A percentile compares a stretch with the other conserved stretches of the same genome.
Evolutionary conservation across 208 protist species (phyloP).

Genomic region (Trypanosoma rangeli): DNA sequence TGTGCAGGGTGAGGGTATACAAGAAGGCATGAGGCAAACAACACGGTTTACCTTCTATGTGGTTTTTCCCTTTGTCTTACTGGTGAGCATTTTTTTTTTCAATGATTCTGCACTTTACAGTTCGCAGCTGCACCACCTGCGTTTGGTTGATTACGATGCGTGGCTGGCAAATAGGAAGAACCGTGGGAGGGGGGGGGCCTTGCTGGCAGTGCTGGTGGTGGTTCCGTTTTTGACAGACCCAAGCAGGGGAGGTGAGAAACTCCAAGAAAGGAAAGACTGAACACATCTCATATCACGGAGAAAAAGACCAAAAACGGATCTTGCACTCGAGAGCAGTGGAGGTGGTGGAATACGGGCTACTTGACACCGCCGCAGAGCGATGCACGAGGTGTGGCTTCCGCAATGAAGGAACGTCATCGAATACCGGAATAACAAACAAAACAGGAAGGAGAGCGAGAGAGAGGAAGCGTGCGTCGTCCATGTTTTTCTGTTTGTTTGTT

Average conservation of each 20-base stretch:
- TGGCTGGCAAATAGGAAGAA: slow-evolving; percentile 14
- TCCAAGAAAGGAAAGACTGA: no score
- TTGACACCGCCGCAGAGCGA: no score
- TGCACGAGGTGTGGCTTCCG: no score
- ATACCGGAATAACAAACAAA: no score
- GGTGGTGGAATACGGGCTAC: no score
- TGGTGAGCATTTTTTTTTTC: slow-evolving; percentile 29
- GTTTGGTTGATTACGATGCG: slow-evolving; percentile 36
- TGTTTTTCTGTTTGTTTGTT: no score
- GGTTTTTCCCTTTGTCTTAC: slow-evolving; percentile 30
- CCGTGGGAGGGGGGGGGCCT: not conserved
- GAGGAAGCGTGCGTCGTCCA: no score
- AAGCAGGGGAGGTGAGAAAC: not conserved
- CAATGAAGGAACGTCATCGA: no score
- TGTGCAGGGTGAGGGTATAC: slow-evolving; percentile 16
- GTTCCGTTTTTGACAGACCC: not conserved
- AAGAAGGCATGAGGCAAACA: slow-evolving; percentile 21
- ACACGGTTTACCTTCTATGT: slow-evolving; percentile 31
- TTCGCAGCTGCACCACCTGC: slow-evolving; percentile 28
- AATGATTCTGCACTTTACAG: slow-evolving; percentile 29
- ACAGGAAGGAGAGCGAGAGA: no score
- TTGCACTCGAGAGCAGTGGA: no score
- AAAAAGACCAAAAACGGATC: no score
- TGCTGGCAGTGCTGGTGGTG: not conserved
- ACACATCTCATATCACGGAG: no score